Evolutionary conservation across 331 rosid genomes (phyloP), one percentile per base, ranked within the genome.

Genomic region (Malus hybrid): DNA sequence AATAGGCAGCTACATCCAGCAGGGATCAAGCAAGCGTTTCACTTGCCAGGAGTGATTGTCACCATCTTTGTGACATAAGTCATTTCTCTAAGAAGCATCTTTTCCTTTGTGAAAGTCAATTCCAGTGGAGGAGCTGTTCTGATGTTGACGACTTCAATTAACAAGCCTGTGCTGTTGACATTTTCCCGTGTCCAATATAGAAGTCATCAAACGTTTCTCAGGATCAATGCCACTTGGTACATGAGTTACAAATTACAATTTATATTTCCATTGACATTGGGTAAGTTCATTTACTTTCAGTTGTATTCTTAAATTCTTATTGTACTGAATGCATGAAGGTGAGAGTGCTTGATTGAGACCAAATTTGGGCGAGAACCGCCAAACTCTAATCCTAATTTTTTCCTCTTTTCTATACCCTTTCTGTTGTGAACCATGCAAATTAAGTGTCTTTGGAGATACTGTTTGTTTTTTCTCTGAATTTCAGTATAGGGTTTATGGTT

Each of bases 211-310:
- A 86, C 80, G 75, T 61, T 58, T 73, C 76, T 61, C 20, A 79
- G 77, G 78, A 74, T 71, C n/a, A 10, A 48, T 56, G 74, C 83
- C 18, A 72, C 84, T 11, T 75, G 83, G 81, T 78, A 76, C 61
- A 83, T 89, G 97, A 90, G 92, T 87, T 70, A 72, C 80, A 11
- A 90, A 91, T 87, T 70, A 72, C 80, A 11, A 11, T 57, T 70
- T 64, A 42, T 44, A 19, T 26, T 70, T 57, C 26, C 46, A 15
- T 48, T 64, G 15, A 19, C 16, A 9, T 71, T 11, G 6, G 62
- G 29, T 14, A 2, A 46, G 15, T 76, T 26, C 19, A 32, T 61
- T 75, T 70, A 56, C 24, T 10, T 30, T 73, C 39, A 16, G 20
- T 18, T 12, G 10, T 39, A 2, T 50, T 50, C n/a, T 50, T 50